A percentile compares a stretch with the other conserved stretches of the same genome.
Conservation (phyloP, 1,284 basidiomycete species). For the Anthracocystis panici-leucophaei region DNA sequence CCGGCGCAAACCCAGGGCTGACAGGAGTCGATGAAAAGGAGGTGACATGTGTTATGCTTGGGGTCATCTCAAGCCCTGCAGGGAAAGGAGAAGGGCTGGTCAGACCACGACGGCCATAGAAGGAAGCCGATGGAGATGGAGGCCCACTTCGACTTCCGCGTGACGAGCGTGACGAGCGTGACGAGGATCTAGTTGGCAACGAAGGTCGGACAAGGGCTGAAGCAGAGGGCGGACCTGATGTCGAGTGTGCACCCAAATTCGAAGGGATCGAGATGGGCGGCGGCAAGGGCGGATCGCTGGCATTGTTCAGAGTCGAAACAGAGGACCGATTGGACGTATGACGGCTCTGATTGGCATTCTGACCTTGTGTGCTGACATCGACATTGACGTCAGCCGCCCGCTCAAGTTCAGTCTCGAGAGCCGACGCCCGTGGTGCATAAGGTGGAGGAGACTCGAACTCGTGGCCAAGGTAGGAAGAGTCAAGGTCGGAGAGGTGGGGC, state of each 20-base stretch:
- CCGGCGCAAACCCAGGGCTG: conserved; percentile 39
- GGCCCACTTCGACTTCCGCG: conserved; percentile 51
- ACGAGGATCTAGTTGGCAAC: conserved; percentile 29
- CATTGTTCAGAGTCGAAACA: conserved; percentile 9
- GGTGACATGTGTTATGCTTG: conserved; percentile 21
- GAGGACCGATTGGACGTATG: conserved; percentile 16
- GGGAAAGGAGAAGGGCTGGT: conserved; percentile 45
- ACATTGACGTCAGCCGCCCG: conserved; percentile 27
- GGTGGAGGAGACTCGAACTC: conserved; percentile 51
- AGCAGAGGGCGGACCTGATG: conserved; percentile 21
- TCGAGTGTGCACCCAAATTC: not conserved
- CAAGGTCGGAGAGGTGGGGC: conserved; percentile 46
- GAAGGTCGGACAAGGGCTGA: conserved; percentile 13
- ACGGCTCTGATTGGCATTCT: not conserved
- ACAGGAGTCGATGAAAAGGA: conserved; percentile 30
- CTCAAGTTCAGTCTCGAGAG: conserved; percentile 39
- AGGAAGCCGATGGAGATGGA: conserved; percentile 46
- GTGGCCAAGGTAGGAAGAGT: conserved; percentile 32
- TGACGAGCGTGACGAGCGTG: conserved; percentile 33
- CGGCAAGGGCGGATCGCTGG: conserved; percentile 36
- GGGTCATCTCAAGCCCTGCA: conserved; percentile 45
- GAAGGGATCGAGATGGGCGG: conserved; percentile 46
- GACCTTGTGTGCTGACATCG: not conserved
- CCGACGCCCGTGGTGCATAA: conserved; percentile 41
- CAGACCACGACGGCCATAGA: conserved; percentile 44